Conservation (phyloP, 345 rosid species). For the Isatis tinctoria region DNA sequence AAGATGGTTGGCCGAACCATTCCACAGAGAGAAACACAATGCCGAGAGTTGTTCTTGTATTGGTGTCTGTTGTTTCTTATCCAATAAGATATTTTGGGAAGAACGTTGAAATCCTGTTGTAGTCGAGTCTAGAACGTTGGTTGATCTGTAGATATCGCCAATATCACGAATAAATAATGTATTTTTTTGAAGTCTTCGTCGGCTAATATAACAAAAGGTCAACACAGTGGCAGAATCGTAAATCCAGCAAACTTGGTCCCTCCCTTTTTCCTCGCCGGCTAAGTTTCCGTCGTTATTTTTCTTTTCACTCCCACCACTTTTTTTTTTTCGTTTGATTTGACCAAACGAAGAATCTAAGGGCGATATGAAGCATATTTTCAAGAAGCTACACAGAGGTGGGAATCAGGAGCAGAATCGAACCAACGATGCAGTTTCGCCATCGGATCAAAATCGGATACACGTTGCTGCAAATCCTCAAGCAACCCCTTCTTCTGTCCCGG, state of each 20-base stretch:
- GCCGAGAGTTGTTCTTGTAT: slow-evolving; percentile 6
- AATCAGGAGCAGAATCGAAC: slow-evolving; percentile 67
- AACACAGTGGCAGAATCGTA: slow-evolving; percentile 29
- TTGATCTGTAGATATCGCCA: background rate
- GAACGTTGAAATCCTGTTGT: background rate
- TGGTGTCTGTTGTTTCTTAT: background rate
- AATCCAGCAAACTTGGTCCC: background rate
- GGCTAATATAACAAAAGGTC: slow-evolving; percentile 16
- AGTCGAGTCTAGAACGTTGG: background rate
- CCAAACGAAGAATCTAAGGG: slow-evolving; percentile 20
- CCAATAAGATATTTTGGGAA: background rate
- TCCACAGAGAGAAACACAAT: background rate
- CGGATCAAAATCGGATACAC: slow-evolving; percentile 47
- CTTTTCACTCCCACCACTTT: background rate
- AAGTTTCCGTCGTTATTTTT: slow-evolving; percentile 26
- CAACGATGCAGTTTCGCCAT: slow-evolving; percentile 48
- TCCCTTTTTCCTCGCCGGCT: slow-evolving; percentile 28
- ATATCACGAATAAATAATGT: background rate
- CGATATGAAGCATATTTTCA: slow-evolving; percentile 88
- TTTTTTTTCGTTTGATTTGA: background rate
- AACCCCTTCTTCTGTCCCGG: slow-evolving; percentile 40
- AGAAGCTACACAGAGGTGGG: slow-evolving; percentile 80
- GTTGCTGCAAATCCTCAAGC: slow-evolving; percentile 37
- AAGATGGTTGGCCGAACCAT: background rate
- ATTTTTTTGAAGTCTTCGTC: background rate